A percentile compares a stretch with the other conserved stretches of the same genome.
Conservation (phyloP, 495 filamentous ascomycete genomes). For the Podospora tetraspora region DNA sequence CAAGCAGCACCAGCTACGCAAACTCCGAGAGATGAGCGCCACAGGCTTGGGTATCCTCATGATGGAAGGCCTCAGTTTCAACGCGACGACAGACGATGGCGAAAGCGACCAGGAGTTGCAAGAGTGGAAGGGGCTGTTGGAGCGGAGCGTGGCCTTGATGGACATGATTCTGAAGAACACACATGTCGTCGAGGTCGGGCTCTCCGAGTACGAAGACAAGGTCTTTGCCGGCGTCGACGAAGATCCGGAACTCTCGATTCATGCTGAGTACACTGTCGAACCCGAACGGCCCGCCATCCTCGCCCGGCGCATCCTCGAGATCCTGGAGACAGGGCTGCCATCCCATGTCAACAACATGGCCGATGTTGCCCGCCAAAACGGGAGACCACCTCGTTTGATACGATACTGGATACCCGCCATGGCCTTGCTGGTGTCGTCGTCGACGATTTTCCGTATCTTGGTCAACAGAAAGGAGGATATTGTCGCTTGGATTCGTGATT, state of each 20-base stretch:
- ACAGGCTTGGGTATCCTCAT: constrained; percentile 81
- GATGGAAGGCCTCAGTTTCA: constrained; percentile 69
- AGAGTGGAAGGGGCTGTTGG: constrained; percentile 67
- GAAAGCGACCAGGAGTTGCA: constrained; percentile 59
- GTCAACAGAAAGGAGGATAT: constrained; percentile 67
- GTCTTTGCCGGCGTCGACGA: constrained; percentile 61
- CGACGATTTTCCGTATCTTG: constrained; percentile 72
- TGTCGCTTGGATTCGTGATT: constrained; percentile 64
- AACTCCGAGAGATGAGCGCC: constrained; percentile 70
- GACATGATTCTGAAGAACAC: constrained; percentile 66
- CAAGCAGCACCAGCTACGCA: constrained; percentile 62
- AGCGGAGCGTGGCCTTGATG: constrained; percentile 71
- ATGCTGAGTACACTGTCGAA: constrained; percentile 29
- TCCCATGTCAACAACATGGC: constrained; percentile 50
- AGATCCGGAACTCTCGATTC: constrained; percentile 49
- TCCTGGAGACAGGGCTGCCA: constrained; percentile 58
- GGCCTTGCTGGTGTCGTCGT: constrained; percentile 65
- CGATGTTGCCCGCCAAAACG: constrained; percentile 51
- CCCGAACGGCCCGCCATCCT: constrained; percentile 51
- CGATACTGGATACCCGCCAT: constrained; percentile 82
- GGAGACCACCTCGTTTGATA: constrained; percentile 67
- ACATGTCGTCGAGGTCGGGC: constrained; percentile 46
- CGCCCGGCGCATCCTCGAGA: constrained; percentile 58
- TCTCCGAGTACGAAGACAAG: constrained; percentile 68
- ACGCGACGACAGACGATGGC: constrained; percentile 34